Conservation (phyloP, 345 rosid species). For the Eucalyptus globulus region DNA sequence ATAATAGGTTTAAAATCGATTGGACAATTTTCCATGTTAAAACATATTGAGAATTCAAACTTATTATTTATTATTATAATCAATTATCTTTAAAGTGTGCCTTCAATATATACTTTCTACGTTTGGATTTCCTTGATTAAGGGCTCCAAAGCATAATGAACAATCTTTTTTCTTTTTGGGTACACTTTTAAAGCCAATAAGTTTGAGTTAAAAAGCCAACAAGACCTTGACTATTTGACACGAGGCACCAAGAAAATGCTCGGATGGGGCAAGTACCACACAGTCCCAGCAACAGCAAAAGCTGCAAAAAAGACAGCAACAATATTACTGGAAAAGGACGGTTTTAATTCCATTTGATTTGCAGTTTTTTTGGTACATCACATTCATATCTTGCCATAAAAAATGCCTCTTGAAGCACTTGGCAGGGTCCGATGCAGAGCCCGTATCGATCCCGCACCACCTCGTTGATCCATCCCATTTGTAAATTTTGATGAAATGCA, state of each 20-base stretch:
- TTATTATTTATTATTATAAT: neutral
- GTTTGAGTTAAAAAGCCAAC: neutral
- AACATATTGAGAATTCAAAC: neutral
- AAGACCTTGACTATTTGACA: neutral
- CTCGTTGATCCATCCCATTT: neutral
- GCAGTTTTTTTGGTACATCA: no score
- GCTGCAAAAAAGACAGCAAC: no score
- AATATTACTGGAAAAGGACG: no score
- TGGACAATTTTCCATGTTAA: neutral
- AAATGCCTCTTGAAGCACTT: neutral
- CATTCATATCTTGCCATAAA: neutral
- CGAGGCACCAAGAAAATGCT: neutral
- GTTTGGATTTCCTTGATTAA: neutral
- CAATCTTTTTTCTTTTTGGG: neutral
- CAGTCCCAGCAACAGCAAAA: no score
- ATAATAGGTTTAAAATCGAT: neutral
- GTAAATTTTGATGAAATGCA: neutral
- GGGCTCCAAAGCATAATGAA: neutral
- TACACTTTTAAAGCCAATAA: neutral
- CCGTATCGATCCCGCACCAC: neutral
- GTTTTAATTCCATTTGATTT: no score
- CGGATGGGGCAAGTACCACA: neutral
- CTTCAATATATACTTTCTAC: neutral
- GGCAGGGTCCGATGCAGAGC: neutral
- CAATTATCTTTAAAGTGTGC: neutral